Percentiles rank a stretch among this genome's conserved stretches.
These are phyloP conservation scores for Hordeum marinum DNA, from an alignment of 176 grass and related monocot species.

Conservation along the genomic window DNA sequence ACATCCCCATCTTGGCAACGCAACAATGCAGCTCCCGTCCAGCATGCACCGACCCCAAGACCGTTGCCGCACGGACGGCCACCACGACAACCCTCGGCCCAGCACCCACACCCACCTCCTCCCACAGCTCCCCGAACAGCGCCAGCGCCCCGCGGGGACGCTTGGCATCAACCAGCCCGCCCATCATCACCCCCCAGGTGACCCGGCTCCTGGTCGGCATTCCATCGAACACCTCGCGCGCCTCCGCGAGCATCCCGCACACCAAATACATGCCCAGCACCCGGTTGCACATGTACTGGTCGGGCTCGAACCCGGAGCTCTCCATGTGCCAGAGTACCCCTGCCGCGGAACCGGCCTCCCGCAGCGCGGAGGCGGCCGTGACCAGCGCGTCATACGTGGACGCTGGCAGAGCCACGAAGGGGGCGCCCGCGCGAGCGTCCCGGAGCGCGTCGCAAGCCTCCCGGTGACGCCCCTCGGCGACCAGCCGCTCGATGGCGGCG, in stretches of 20 bases:
- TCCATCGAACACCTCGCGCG: constrained; percentile 57
- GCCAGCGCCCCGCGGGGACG: constrained; percentile 35
- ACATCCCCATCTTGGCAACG: constrained; percentile 43
- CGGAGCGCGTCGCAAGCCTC: constrained; percentile 72
- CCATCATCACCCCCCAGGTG: constrained; percentile 60
- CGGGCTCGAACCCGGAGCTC: constrained; percentile 40
- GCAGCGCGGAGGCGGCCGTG: constrained; percentile 37
- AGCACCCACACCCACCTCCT: neutral
- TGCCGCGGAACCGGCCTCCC: constrained; percentile 34
- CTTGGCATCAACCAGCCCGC: constrained; percentile 49
- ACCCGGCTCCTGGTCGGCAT: constrained; percentile 43
- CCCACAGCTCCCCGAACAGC: constrained; percentile 52
- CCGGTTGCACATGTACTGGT: constrained; percentile 56
- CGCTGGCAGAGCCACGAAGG: constrained; percentile 10
- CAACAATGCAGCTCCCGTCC: constrained; percentile 73
- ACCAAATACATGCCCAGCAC: constrained; percentile 41
- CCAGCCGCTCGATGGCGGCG: constrained; percentile 42
- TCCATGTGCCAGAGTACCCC: constrained; percentile 59
- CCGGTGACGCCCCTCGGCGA: constrained; percentile 35
- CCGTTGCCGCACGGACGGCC: constrained; percentile 38
- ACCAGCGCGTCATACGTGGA: constrained; percentile 61
- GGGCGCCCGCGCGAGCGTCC: constrained; percentile 8
- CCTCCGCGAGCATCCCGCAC: constrained; percentile 61
- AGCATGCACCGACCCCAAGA: neutral
- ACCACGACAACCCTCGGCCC: constrained; percentile 46